phyloP scores from a whole-genome alignment of 2,329 filamentous ascomycete species.

The Corniculantispora saksenae region DNA sequence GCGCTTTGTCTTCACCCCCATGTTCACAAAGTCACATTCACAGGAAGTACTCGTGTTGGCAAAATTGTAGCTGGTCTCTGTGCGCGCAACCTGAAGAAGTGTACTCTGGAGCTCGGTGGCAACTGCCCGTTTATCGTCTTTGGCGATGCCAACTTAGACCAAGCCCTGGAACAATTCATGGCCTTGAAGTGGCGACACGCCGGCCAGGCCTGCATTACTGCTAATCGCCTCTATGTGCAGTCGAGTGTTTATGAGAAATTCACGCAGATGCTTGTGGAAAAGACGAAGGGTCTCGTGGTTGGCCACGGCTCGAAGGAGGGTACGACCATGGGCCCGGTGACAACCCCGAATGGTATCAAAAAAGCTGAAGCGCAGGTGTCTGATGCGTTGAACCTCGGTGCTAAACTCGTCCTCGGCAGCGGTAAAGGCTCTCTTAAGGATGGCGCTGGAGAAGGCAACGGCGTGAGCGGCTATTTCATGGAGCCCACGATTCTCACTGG shows the following conservation, averaged over 20 bases:
- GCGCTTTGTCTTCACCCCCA: slow-evolving; percentile 46
- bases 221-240: slow-evolving; percentile 63
- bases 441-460: slow-evolving; percentile 43
- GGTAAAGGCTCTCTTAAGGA: slow-evolving; percentile 7
- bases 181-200: slow-evolving; percentile 69
- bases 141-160: slow-evolving; percentile 68
- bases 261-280: slow-evolving; percentile 53
- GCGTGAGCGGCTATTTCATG: slow-evolving; percentile 61
- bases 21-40: slow-evolving; percentile 72
- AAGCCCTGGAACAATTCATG: slow-evolving; percentile 63
- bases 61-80: slow-evolving; percentile 63
- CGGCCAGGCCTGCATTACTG: slow-evolving; percentile 71
- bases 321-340: slow-evolving; percentile 38
- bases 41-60: slow-evolving; percentile 70
- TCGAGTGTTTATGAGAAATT: slow-evolving; percentile 62
- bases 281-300: slow-evolving; percentile 55
- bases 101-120: slow-evolving; percentile 69
- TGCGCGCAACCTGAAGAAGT: slow-evolving; percentile 65
- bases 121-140: slow-evolving; percentile 68
- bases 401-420: slow-evolving; percentile 15
- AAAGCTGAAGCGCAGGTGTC: slow-evolving; percentile 51
- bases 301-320: slow-evolving; percentile 57
- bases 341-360: slow-evolving; percentile 34
- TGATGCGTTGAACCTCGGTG: slow-evolving; percentile 47
- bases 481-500: slow-evolving; percentile 67